phyloP scores from a whole-genome alignment of 2,329 filamentous ascomycete genomes.

The Aspergillus fumigatus region DNA sequence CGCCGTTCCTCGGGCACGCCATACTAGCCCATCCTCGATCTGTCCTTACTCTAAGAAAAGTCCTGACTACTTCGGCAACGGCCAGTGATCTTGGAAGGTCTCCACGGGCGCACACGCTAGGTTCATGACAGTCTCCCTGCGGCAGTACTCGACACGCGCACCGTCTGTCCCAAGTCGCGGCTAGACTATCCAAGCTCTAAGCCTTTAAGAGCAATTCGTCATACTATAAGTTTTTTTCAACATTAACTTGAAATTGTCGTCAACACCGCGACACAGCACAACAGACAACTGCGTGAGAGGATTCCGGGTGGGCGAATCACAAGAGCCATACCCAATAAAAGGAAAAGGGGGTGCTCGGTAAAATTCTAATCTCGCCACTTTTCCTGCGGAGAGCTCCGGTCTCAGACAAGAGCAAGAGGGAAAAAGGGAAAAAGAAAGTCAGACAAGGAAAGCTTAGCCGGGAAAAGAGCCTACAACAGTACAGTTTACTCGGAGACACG shows the following conservation, averaged over 20 bases:
- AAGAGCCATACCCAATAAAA: constrained; percentile 6
- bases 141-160: constrained; percentile 18
- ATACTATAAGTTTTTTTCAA: constrained; percentile 17
- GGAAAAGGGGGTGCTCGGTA: constrained; percentile 6
- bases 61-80: constrained; percentile 13
- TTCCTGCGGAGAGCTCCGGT: constrained; percentile 15
- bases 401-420: constrained; percentile 3
- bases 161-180: constrained; percentile 29
- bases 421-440: constrained; percentile 5
- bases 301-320: background rate
- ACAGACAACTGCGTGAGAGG: constrained; percentile 9
- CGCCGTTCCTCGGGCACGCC: constrained; percentile 33
- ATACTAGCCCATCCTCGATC: constrained; percentile 19
- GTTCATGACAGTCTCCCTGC: constrained; percentile 25
- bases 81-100: constrained; percentile 28
- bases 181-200: constrained; percentile 32
- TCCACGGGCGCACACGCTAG: constrained; percentile 31
- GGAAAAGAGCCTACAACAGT: background rate
- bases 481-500: background rate
- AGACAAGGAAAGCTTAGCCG: constrained; percentile 24
- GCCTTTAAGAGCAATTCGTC: constrained; percentile 10
- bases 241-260: constrained; percentile 8
- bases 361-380: constrained; percentile 18
- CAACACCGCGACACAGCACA: constrained; percentile 10
- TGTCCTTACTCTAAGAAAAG: constrained; percentile 7